A percentile compares a stretch with the other conserved stretches of the same genome.
Evolutionary conservation across 208 protist genomes (phyloP).

Genomic region (Naegleria gruberi): DNA sequence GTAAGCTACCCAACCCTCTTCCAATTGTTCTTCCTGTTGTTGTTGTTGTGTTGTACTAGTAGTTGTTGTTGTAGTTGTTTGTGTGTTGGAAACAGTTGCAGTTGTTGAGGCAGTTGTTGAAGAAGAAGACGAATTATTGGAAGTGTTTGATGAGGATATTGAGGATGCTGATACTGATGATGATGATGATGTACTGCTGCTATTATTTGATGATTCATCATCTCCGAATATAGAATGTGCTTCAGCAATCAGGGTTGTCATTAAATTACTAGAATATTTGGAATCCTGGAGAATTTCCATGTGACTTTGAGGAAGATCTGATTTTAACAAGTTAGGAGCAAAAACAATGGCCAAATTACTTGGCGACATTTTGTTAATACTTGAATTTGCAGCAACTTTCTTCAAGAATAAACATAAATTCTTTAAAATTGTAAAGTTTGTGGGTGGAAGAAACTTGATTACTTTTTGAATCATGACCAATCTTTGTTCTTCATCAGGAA

Average conservation of each 20-base stretch:
- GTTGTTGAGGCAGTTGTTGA: not conserved
- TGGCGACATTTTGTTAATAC: not conserved
- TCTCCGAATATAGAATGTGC: not conserved
- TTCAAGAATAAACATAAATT: not conserved
- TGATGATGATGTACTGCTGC: no score
- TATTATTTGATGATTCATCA: not conserved
- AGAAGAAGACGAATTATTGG: no score
- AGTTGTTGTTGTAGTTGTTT: not conserved
- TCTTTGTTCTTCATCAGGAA: not conserved
- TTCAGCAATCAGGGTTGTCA: not conserved
- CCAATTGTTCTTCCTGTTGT: not conserved
- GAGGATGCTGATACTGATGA: not conserved
- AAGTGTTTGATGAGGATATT: not conserved
- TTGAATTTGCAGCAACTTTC: not conserved
- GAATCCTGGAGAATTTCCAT: not conserved
- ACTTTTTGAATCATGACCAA: not conserved
- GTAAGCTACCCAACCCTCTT: not conserved
- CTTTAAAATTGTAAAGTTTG: not conserved
- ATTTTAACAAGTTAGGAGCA: conserved; percentile 14
- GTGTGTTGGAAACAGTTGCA: not conserved
- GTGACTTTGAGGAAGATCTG: not conserved
- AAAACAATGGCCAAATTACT: conserved; percentile 19
- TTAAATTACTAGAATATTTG: not conserved
- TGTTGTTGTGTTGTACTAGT: not conserved
- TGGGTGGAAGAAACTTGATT: not conserved